These are phyloP conservation scores for Sporobolomyces phaffii DNA, from an alignment of 768 basidiomycete species.

Conservation along the genomic window DNA sequence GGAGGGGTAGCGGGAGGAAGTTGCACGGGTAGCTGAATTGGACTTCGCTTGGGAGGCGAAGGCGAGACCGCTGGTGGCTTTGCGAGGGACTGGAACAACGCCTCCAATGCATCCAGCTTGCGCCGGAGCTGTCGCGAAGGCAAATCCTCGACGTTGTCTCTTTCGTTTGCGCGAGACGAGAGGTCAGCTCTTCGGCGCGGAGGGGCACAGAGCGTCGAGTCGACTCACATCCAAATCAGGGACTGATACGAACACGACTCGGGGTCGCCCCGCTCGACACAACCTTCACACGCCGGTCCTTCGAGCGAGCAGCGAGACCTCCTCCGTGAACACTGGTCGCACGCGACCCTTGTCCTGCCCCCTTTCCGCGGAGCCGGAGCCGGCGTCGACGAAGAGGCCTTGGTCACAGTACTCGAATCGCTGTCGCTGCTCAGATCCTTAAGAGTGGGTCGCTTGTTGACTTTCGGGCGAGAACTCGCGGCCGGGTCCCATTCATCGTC, in stretches of 20 bases:
- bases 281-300: not conserved
- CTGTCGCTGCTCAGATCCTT: conserved; percentile 2
- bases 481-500: conserved; percentile 7
- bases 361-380: conserved; percentile 9
- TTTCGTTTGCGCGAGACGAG: not conserved
- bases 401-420: not conserved
- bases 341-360: not conserved
- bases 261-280: not conserved
- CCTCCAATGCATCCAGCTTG: conserved; percentile 30
- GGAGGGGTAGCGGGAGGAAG: not conserved
- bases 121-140: conserved; percentile 27
- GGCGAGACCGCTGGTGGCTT: not conserved
- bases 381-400: not conserved
- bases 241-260: conserved; percentile 20
- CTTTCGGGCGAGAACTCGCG: not conserved
- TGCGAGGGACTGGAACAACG: not conserved
- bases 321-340: not conserved
- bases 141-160: conserved; percentile 26
- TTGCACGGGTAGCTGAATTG: not conserved
- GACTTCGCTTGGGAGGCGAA: not conserved
- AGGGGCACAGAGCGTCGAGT: not conserved
- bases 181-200: not conserved
- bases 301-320: not conserved
- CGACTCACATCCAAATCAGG: conserved; percentile 24
- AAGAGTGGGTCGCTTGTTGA: not conserved